Conservation (phyloP, 371 early-diverging fungal genomes). For the Rhizopus microsporus region DNA sequence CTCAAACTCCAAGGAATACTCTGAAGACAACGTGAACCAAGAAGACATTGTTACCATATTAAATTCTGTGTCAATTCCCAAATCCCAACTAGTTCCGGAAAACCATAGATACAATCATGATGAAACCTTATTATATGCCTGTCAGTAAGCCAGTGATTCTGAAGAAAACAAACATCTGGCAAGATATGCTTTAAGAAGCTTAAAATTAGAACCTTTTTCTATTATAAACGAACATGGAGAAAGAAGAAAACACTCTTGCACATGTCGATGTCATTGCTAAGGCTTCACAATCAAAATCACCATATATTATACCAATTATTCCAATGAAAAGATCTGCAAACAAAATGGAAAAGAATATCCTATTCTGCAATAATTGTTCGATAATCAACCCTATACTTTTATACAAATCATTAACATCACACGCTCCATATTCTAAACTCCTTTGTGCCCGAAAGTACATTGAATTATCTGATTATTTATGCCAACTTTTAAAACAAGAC, state of each 20-base stretch:
- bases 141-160: too few species aligned
- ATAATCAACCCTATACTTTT: background rate
- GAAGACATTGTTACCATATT: slow-evolving; percentile 6
- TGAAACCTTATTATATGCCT: slow-evolving; percentile 1
- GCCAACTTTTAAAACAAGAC: slow-evolving; percentile 8
- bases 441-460: background rate
- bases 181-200: slow-evolving; percentile 6
- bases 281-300: slow-evolving; percentile 5
- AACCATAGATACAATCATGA: slow-evolving; percentile 1
- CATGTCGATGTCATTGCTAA: slow-evolving; percentile 5
- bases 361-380: slow-evolving; percentile 8
- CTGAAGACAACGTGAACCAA: slow-evolving; percentile 7
- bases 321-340: slow-evolving; percentile 8
- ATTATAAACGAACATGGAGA: slow-evolving; percentile 4
- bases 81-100: slow-evolving; percentile 5
- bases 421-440: slow-evolving; percentile 8
- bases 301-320: slow-evolving; percentile 1
- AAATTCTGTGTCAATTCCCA: slow-evolving; percentile 7
- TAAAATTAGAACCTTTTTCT: slow-evolving; percentile 1
- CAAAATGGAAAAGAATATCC: slow-evolving; percentile 5
- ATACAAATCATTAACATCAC: slow-evolving; percentile 5
- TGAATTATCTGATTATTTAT: slow-evolving; percentile 3
- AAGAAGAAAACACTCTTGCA: slow-evolving; percentile 1
- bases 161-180: slow-evolving; percentile 2
- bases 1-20: slow-evolving; percentile 8